phyloP scores from a whole-genome alignment of 768 basidiomycete genomes.

The Roridomyces roridus region DNA sequence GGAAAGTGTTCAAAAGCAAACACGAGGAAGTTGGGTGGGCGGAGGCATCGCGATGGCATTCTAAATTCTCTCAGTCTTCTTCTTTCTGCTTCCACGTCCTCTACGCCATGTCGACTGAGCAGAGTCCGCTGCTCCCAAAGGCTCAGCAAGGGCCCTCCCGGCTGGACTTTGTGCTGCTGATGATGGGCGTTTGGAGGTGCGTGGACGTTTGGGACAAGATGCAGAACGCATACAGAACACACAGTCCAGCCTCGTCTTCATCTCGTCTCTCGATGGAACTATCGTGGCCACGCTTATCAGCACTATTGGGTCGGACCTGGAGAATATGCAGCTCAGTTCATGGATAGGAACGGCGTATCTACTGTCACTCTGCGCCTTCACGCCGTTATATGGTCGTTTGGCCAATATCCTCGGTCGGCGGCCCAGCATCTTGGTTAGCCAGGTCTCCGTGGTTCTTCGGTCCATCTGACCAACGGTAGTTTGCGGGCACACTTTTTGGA shows the following conservation, averaged over 20 bases:
- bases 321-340: constrained; percentile 58
- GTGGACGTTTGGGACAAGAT: constrained; percentile 74
- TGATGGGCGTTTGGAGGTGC: constrained; percentile 24
- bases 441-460: no score
- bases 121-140: not conserved
- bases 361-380: constrained; percentile 68
- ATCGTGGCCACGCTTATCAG: constrained; percentile 66
- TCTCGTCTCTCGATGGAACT: constrained; percentile 43
- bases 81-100: not conserved
- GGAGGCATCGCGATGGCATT: no score
- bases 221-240: constrained; percentile 39
- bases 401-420: constrained; percentile 62
- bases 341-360: constrained; percentile 73
- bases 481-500: constrained; percentile 66
- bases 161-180: not conserved
- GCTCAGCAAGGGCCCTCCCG: not conserved
- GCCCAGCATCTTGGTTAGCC: not conserved
- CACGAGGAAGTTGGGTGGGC: no score
- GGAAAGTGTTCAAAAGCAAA: no score
- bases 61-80: no score
- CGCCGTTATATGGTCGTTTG: constrained; percentile 66
- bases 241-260: constrained; percentile 8
- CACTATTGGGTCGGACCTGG: constrained; percentile 66
- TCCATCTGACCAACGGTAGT: constrained; percentile 61
- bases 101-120: not conserved